Percentiles rank a stretch among this genome's conserved stretches.
Evolutionary conservation across 192 early-diverging fungal species (phyloP).

Genomic region (Coemansia sp.): DNA sequence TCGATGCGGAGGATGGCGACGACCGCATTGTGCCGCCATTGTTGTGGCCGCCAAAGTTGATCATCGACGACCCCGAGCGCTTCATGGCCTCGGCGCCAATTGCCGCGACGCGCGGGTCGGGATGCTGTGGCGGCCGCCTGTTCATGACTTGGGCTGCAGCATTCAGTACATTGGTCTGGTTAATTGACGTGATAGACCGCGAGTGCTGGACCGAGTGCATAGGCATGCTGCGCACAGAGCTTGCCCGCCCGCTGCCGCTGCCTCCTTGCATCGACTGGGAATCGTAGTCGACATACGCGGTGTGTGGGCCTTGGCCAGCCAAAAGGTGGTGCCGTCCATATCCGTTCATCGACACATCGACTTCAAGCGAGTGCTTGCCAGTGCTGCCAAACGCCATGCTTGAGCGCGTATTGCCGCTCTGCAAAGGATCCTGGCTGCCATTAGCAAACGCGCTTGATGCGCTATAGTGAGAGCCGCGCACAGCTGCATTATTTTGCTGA

Average conservation of each 20-base stretch:
- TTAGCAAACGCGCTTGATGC: constrained; percentile 6
- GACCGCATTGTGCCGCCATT: constrained; percentile 18
- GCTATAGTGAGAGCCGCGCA: constrained; percentile 23
- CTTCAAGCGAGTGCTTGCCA: constrained; percentile 35
- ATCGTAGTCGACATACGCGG: constrained; percentile 27
- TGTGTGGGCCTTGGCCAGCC: constrained; percentile 8
- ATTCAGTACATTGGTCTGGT: constrained; percentile 7
- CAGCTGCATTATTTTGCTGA: not conserved
- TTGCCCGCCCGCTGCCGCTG: constrained; percentile 30
- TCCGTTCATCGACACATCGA: constrained; percentile 2
- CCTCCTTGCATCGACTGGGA: constrained; percentile 19
- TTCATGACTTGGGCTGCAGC: not conserved
- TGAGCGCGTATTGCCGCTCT: constrained; percentile 12
- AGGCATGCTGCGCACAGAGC: constrained; percentile 54
- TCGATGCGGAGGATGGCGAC: constrained; percentile 47
- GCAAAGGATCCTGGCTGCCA: constrained; percentile 19
- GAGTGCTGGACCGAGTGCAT: constrained; percentile 48
- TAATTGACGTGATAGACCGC: constrained; percentile 51
- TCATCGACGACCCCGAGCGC: constrained; percentile 31
- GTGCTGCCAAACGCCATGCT: constrained; percentile 23
- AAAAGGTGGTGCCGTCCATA: not conserved
- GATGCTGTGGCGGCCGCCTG: constrained; percentile 38
- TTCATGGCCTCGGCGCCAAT: constrained; percentile 22
- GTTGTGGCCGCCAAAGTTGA: constrained; percentile 29
- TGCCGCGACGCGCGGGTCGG: constrained; percentile 17